Evolutionary conservation across 768 basidiomycete genomes (phyloP).

Genomic region (Russula emetica): DNA sequence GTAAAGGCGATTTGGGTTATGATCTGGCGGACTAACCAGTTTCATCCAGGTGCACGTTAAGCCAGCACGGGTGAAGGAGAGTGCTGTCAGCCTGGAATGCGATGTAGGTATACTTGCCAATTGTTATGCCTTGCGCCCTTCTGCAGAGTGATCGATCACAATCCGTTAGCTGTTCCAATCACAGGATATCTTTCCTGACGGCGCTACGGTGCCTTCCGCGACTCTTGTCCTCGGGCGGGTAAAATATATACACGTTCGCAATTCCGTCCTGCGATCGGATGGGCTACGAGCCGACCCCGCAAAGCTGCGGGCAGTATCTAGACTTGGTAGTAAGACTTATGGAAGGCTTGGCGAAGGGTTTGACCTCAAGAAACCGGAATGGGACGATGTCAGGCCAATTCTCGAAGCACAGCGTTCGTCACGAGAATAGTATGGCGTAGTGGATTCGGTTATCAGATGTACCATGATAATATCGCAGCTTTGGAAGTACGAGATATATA

Average conservation of each 20-base stretch:
- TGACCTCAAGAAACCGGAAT: constrained; percentile 42
- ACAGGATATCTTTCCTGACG: constrained; percentile 44
- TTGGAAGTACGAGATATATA: constrained; percentile 16
- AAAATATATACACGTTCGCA: constrained; percentile 49
- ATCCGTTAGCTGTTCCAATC: constrained; percentile 44
- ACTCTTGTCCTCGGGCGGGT: constrained; percentile 52
- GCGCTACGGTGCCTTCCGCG: constrained; percentile 38
- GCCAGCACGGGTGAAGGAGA: constrained; percentile 53
- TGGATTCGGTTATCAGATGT: constrained; percentile 21
- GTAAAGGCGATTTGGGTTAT: constrained; percentile 4
- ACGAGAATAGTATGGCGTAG: constrained; percentile 7
- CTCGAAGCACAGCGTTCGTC: constrained; percentile 8
- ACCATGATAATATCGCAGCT: constrained; percentile 12
- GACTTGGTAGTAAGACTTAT: constrained; percentile 56
- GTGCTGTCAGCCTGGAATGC: constrained; percentile 59
- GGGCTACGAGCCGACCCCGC: constrained; percentile 43
- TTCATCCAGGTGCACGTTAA: constrained; percentile 43
- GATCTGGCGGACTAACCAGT: constrained; percentile 1
- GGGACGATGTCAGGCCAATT: constrained; percentile 39
- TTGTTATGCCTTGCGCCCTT: constrained; percentile 1
- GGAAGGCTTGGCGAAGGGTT: constrained; percentile 46
- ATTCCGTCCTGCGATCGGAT: constrained; percentile 44
- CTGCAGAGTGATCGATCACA: constrained; percentile 30
- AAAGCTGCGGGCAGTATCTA: constrained; percentile 47
- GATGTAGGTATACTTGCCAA: constrained; percentile 38